phyloP scores from a whole-genome alignment of 2,329 filamentous ascomycete species.

The Ilyonectria destructans region DNA sequence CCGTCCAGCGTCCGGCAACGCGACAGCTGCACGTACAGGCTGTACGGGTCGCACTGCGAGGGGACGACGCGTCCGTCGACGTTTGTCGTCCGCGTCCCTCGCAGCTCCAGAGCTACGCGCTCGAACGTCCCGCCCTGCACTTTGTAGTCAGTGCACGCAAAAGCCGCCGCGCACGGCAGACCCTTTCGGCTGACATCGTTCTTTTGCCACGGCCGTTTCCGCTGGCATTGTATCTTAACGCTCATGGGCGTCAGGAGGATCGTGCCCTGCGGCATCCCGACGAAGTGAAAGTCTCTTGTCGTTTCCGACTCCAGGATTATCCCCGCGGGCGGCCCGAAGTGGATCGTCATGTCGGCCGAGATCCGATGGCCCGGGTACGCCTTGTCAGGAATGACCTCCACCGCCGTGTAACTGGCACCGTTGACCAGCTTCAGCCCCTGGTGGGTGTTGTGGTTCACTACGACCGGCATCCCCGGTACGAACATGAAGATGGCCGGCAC shows the following conservation, averaged over 20 bases:
- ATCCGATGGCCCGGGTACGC: not conserved
- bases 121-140: not conserved
- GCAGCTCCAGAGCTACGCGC: too few relatives aligned
- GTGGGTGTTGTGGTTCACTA: not conserved
- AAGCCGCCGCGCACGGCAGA: not conserved
- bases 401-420: not conserved
- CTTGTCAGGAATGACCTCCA: constrained; percentile 1
- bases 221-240: constrained; percentile 1
- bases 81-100: too few relatives aligned
- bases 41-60: too few relatives aligned
- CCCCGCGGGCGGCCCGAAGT: not conserved
- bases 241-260: not conserved
- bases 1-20: too few relatives aligned
- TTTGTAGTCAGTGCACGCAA: constrained; percentile 1
- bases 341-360: too few relatives aligned
- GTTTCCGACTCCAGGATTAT: not conserved
- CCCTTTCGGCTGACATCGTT: constrained; percentile 2
- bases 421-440: constrained; percentile 1
- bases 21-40: too few relatives aligned
- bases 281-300: constrained; percentile 1
- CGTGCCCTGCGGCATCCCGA: not conserved
- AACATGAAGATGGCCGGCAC: too few relatives aligned
- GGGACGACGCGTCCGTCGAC: too few relatives aligned
- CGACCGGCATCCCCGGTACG: not conserved
- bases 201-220: constrained; percentile 4